Conservation (phyloP, 352 stramenopile genomes). For the Globisporangium echinulatum region DNA sequence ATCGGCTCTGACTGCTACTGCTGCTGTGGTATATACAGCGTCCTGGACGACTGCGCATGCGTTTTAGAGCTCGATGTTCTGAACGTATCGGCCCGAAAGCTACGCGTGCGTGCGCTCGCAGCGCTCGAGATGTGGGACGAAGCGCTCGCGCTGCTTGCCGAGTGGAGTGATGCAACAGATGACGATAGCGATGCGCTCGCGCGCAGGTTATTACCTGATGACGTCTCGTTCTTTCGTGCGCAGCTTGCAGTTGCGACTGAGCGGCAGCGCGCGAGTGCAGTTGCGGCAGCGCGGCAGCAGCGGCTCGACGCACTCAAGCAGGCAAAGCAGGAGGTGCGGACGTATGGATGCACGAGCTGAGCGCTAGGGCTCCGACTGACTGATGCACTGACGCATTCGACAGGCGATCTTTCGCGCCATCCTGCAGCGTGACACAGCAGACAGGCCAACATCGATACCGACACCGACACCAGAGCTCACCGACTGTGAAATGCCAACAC, state of each 20-base stretch:
- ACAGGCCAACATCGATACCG: not conserved
- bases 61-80: conserved; percentile 10
- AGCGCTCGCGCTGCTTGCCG: conserved; percentile 6
- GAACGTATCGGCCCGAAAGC: conserved; percentile 15
- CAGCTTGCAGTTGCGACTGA: conserved; percentile 4
- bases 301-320: conserved; percentile 4
- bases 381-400: not conserved
- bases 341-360: not conserved
- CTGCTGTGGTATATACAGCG: not conserved
- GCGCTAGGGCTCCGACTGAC: not conserved
- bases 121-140: conserved; percentile 17
- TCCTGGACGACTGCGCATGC: conserved; percentile 14
- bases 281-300: not conserved
- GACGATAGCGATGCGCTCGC: not conserved
- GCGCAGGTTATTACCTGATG: conserved; percentile 3
- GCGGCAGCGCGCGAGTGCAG: not conserved
- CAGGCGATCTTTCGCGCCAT: conserved; percentile 16
- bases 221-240: conserved; percentile 9
- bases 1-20: not conserved
- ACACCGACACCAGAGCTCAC: too few relatives aligned
- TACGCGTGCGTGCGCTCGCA: conserved; percentile 8
- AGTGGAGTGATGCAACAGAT: not conserved
- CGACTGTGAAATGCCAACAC: too few relatives aligned
- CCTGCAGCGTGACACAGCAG: conserved; percentile 5
- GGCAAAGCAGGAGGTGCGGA: conserved; percentile 6